A percentile compares a stretch with the other conserved stretches of the same genome.
phyloP scores from a whole-genome alignment of 148 eudicot species.

The Heliosperma pusillum region DNA sequence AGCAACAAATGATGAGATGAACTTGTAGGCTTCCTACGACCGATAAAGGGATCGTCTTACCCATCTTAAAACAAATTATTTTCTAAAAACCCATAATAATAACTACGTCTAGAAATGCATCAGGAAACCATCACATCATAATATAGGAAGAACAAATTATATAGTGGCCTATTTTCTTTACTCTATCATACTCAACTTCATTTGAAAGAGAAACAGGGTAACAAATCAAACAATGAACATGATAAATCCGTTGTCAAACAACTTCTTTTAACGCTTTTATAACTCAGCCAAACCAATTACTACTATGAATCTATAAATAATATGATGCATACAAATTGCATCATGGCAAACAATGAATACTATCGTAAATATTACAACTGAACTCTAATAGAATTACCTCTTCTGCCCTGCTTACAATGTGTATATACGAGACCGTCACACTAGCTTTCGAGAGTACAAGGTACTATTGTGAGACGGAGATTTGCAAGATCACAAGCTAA shows the following conservation, averaged over 20 bases:
- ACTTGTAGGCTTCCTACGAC: too few species aligned
- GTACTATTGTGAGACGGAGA: background rate
- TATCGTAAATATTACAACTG: background rate
- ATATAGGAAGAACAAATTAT: too few species aligned
- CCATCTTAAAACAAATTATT: too few species aligned
- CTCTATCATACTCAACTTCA: too few species aligned
- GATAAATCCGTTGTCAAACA: too few species aligned
- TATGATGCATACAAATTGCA: background rate
- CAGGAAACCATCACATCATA: too few species aligned
- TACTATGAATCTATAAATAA: background rate
- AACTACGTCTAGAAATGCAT: too few species aligned
- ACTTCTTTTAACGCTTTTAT: background rate
- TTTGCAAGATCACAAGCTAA: constrained; percentile 11
- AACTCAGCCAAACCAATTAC: background rate
- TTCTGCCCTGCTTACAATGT: background rate
- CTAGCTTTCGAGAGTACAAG: background rate
- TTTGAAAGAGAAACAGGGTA: background rate
- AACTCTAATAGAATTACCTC: background rate
- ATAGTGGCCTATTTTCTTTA: too few species aligned
- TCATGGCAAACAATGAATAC: background rate
- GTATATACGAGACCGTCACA: constrained; percentile 5
- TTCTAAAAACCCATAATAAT: too few species aligned
- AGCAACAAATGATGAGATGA: too few species aligned
- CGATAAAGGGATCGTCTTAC: too few species aligned
- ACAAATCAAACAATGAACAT: too few species aligned